Conservation (phyloP, 371 early-diverging fungal species). For the Rhizopus stolonifer region DNA sequence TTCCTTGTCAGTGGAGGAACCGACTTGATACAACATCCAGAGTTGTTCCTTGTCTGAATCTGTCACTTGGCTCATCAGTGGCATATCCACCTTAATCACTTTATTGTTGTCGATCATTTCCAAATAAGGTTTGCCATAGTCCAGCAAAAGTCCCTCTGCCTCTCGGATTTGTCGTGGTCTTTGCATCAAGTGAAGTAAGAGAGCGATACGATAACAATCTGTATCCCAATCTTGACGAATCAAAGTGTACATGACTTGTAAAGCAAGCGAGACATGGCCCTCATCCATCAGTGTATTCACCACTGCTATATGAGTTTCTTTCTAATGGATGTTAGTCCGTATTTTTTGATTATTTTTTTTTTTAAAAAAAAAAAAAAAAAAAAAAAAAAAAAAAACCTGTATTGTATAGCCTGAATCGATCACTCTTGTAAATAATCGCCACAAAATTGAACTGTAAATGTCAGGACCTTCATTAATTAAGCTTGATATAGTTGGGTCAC, state of each 20-base stretch:
- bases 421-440: slow-evolving; percentile 41
- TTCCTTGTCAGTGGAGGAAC: slow-evolving; percentile 18
- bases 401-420: slow-evolving; percentile 40
- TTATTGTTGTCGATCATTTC: slow-evolving; percentile 31
- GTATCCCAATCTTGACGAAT: slow-evolving; percentile 38
- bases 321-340: no score
- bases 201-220: slow-evolving; percentile 30
- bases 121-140: slow-evolving; percentile 39
- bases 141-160: slow-evolving; percentile 32
- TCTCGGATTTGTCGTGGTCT: slow-evolving; percentile 33
- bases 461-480: slow-evolving; percentile 24
- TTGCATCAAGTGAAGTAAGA: slow-evolving; percentile 38
- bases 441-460: slow-evolving; percentile 31
- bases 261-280: slow-evolving; percentile 20
- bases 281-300: slow-evolving; percentile 24
- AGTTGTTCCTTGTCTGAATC: slow-evolving; percentile 32
- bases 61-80: slow-evolving; percentile 33
- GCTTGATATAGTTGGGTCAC: slow-evolving; percentile 24
- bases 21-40: slow-evolving; percentile 39
- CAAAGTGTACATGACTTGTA: slow-evolving; percentile 41
- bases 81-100: slow-evolving; percentile 33
- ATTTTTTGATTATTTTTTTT: no score
- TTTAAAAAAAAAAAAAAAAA: no score
- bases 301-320: slow-evolving; percentile 28
- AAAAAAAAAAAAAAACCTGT: slow-evolving; percentile 20